Evolutionary conservation across 2,329 filamentous ascomycete genomes (phyloP).

Genomic region (Neonectria neomacrospora): DNA sequence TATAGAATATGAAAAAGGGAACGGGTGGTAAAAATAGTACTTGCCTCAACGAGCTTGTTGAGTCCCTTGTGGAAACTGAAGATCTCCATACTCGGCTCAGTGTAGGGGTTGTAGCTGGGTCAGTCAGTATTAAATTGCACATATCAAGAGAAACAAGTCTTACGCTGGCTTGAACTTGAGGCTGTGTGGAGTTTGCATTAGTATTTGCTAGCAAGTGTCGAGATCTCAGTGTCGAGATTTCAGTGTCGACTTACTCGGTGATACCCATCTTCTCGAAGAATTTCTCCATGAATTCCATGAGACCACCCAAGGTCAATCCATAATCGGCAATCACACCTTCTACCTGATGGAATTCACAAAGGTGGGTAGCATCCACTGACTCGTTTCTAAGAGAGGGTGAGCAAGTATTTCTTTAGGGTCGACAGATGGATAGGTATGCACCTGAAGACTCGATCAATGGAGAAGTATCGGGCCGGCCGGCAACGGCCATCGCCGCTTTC

Average conservation of each 20-base stretch:
- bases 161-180: slow-evolving; percentile 93
- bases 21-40: neutral
- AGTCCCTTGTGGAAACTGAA: slow-evolving; percentile 94
- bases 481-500: slow-evolving; percentile 76
- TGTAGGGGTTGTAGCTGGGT: slow-evolving; percentile 83
- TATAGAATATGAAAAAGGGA: too few species aligned
- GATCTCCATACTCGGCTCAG: slow-evolving; percentile 97
- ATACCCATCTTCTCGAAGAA: slow-evolving; percentile 99
- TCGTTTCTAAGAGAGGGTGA: slow-evolving; percentile 73
- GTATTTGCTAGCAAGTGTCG: neutral
- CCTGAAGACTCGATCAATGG: slow-evolving; percentile 93
- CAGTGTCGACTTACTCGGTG: slow-evolving; percentile 43
- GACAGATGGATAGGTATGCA: neutral
- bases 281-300: slow-evolving; percentile 92
- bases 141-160: neutral
- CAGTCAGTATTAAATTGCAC: neutral
- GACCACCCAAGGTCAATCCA: slow-evolving; percentile 86
- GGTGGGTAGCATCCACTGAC: slow-evolving; percentile 94
- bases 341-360: slow-evolving; percentile 98
- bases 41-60: slow-evolving; percentile 83
- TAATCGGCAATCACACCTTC: slow-evolving; percentile 99
- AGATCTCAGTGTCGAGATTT: neutral
- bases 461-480: slow-evolving; percentile 90
- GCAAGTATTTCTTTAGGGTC: neutral
- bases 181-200: slow-evolving; percentile 44